Percentiles rank a stretch among this genome's conserved stretches.
Conservation (phyloP, 257 asterid species). For the Paraleonurus japonicus region DNA sequence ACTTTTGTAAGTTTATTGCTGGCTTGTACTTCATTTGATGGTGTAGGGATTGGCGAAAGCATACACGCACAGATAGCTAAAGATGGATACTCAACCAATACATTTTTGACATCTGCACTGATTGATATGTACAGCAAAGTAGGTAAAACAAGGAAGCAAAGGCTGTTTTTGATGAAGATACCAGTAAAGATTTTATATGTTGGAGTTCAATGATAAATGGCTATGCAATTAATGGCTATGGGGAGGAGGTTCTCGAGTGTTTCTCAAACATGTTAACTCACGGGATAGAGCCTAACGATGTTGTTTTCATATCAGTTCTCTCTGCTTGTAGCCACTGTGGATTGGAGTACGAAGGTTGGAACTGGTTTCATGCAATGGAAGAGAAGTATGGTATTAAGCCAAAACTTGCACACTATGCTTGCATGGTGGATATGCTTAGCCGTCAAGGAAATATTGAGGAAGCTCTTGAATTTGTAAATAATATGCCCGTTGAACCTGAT, state of each 20-base stretch:
- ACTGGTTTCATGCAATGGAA: slow-evolving; percentile 70
- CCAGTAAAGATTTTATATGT: slow-evolving; percentile 57
- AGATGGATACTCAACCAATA: slow-evolving; percentile 46
- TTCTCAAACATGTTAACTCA: slow-evolving; percentile 55
- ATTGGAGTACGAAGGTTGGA: slow-evolving; percentile 86
- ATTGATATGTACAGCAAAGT: slow-evolving; percentile 76
- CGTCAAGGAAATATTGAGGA: slow-evolving; percentile 75
- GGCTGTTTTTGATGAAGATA: slow-evolving; percentile 53
- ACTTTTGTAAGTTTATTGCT: slow-evolving; percentile 62
- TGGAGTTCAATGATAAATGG: slow-evolving; percentile 98
- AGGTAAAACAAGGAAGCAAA: slow-evolving; percentile 53
- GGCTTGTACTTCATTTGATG: slow-evolving; percentile 49
- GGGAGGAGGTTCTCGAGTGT: slow-evolving; percentile 66
- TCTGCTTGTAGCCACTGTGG: slow-evolving; percentile 89
- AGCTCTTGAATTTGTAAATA: slow-evolving; percentile 69
- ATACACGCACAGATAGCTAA: slow-evolving; percentile 53
- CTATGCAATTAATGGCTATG: slow-evolving; percentile 68
- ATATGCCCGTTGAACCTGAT: slow-evolving; percentile 74
- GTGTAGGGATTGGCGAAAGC: slow-evolving; percentile 53
- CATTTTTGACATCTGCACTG: slow-evolving; percentile 52
- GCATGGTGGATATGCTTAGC: slow-evolving; percentile 91
- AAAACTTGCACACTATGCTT: slow-evolving; percentile 73
- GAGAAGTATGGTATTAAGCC: slow-evolving; percentile 48
- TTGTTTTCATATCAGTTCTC: slow-evolving; percentile 68
- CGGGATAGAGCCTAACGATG: slow-evolving; percentile 63